Percentiles rank a stretch among this genome's conserved stretches.
Evolutionary conservation across 768 basidiomycete genomes (phyloP).

Genomic region (Termitomyces sp.): DNA sequence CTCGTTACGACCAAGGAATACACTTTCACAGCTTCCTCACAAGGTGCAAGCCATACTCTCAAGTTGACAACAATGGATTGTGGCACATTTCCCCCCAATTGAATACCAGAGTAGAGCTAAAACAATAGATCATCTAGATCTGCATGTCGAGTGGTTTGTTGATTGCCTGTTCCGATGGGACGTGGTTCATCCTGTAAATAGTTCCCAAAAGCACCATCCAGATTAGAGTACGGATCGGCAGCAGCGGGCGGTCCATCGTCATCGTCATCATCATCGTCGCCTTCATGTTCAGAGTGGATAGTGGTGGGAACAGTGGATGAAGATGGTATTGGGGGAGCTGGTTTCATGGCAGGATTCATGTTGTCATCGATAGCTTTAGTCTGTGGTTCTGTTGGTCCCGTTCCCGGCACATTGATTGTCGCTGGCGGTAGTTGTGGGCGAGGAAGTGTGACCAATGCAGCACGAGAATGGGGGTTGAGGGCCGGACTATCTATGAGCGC

Average conservation of each 20-base stretch:
- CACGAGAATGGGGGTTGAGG: slow-evolving; percentile 76
- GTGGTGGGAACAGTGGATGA: not conserved
- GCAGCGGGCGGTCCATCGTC: slow-evolving; percentile 35
- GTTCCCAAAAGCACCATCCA: slow-evolving; percentile 73
- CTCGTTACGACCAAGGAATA: slow-evolving; percentile 61
- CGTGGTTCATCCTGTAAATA: slow-evolving; percentile 72
- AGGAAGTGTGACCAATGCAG: slow-evolving; percentile 60
- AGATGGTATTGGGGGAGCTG: slow-evolving; percentile 29
- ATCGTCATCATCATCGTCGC: slow-evolving; percentile 28
- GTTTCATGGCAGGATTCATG: slow-evolving; percentile 25
- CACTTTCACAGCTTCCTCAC: slow-evolving; percentile 22
- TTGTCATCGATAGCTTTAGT: slow-evolving; percentile 17
- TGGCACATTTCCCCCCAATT: slow-evolving; percentile 9
- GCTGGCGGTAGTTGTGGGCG: slow-evolving; percentile 45
- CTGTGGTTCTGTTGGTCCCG: slow-evolving; percentile 54
- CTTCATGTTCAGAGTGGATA: slow-evolving; percentile 21
- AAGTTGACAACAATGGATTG: slow-evolving; percentile 11
- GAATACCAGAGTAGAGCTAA: slow-evolving; percentile 21
- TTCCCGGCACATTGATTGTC: slow-evolving; percentile 53
- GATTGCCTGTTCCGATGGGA: slow-evolving; percentile 46
- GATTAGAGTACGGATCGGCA: slow-evolving; percentile 78
- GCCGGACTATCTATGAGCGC: slow-evolving; percentile 87
- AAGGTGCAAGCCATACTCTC: slow-evolving; percentile 23
- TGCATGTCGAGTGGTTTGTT: slow-evolving; percentile 31
- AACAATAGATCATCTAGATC: slow-evolving; percentile 71